Base-by-base conservation (phyloP, 352 stramenopile species). In the Phytophthora boehmeriae region DNA sequence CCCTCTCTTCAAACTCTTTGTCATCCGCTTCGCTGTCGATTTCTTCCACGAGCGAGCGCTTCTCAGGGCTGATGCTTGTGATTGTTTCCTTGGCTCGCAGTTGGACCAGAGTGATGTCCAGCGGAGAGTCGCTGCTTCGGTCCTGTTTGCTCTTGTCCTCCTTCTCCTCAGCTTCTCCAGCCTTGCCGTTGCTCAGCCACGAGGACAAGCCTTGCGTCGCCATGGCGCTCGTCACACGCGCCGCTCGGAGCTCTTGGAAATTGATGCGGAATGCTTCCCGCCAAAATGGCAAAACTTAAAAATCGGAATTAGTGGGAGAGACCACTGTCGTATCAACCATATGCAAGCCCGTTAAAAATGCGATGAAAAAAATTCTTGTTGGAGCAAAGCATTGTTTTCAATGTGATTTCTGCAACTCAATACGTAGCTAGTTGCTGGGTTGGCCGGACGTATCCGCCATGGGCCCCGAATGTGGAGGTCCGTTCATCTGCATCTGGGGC, bases 1-100 rank as follows among this genome's bases (percentile, higher is more conserved):
- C 78, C 14, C 73, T 60, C 39, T 91, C 80, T 22, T 91, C 83
- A 43, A 92, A 90, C 62, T 92, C 83, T 25, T 48, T 66, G 61
- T 92, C 83, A 56, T 92, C 83, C 32, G 74, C 75, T 43, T 92
- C 83, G 44, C 63, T 86, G 59, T 92, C 83, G 53, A 92, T 90
- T 41, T 83, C 73, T 63, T 92, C 80, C 23, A 87, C 62, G 32
- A 77, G 50, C 63, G 67, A 61, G 52, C 70, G 70, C 58, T 85
- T 84, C 43, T 87, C 77, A 16, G 75, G 73, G 27, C 73, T 87
- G 43, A 87, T 84, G 54, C 66, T 61, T 39, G 54, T 78, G 47
- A 87, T 73, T 19, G 71, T 77, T 32, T 83, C 76, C 50, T 75
- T 67, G 27, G 63, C 64, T 1, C 66, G 63, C 47, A 88, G 23